Base-by-base conservation (phyloP, 805 yeast genomes). In the Starmerella roubikii region DNA sequence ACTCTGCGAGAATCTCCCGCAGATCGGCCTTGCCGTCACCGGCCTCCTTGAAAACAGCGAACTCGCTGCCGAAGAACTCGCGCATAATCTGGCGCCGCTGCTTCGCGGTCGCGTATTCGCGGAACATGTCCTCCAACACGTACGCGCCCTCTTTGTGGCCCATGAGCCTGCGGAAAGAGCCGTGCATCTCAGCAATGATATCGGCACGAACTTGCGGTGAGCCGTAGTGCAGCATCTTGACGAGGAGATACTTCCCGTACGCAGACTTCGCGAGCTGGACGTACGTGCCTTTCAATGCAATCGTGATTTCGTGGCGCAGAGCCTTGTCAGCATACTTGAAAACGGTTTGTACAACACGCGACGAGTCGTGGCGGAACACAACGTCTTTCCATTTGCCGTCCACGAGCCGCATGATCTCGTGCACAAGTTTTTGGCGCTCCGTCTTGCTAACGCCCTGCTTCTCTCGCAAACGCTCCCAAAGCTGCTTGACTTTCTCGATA, bases 141-240 rank as follows among this genome's bases (percentile, higher is more conserved):
- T 88, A 85, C 12, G 97, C 97, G 62, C 96, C 98, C 68, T 88
- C 97, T 64, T 81, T 78, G 63, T 88, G 96, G 67, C 93, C 76
- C 91, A 88, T 84, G 42, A 88, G 67, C 61, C 84, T 88, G 58
- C 95, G 71, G 54, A 83, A 72, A 52, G 78, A 77, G 35, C 98
- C 98, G 55, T 85, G 94, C 49, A 88, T 68, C 62, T 85, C 95
- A 54, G 78, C 70, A 40, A 86, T 68, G 40, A 88, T 78, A 27
- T 73, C 50, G 38, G 74, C 78, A 53, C 94, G 71, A 1, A 86
- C 74, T 23, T 77, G 76, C 55, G 77, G 83, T 6, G 88, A 72
- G 6, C 98, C 98, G 60, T 88, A 88, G 61, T 86, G 95, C 53
- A 88, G 67, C 50, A 88, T 66, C 63, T 88, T 88, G 43, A 88